phyloP scores from a whole-genome alignment of 1,284 basidiomycete species.

The Apiotrichum akiyoshidainum region DNA sequence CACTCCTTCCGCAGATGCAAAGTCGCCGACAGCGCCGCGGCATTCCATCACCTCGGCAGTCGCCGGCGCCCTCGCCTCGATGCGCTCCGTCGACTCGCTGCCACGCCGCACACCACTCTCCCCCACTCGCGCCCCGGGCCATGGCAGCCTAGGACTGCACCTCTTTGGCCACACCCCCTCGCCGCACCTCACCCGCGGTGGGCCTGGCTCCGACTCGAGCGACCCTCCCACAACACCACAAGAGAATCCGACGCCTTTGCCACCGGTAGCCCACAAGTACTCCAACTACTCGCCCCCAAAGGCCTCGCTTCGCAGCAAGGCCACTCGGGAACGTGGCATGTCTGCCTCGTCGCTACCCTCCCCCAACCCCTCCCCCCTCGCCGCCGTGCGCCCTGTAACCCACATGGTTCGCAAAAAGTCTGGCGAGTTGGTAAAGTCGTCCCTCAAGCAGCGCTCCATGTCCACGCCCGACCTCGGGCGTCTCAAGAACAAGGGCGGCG shows the following conservation, averaged over 20 bases:
- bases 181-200: not conserved
- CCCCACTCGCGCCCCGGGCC: not conserved
- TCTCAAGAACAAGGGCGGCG: slow-evolving; percentile 13
- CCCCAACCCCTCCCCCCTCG: not conserved
- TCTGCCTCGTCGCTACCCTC: slow-evolving; percentile 8
- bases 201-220: not conserved
- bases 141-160: slow-evolving; percentile 4
- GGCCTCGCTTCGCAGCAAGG: slow-evolving; percentile 1
- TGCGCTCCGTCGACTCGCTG: slow-evolving; percentile 9
- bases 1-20: slow-evolving; percentile 19
- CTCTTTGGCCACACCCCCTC: not conserved
- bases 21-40: not conserved
- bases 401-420: slow-evolving; percentile 51
- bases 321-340: not conserved
- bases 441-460: slow-evolving; percentile 48
- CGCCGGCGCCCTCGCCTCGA: slow-evolving; percentile 8
- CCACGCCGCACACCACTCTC: slow-evolving; percentile 3
- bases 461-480: slow-evolving; percentile 49
- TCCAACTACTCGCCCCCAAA: slow-evolving; percentile 11
- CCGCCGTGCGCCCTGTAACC: slow-evolving; percentile 1
- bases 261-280: not conserved
- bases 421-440: slow-evolving; percentile 51
- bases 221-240: not conserved
- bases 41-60: not conserved
- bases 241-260: not conserved